Evolutionary conservation across 768 basidiomycete species (phyloP).

Genomic region (Punctularia strigosozonata): DNA sequence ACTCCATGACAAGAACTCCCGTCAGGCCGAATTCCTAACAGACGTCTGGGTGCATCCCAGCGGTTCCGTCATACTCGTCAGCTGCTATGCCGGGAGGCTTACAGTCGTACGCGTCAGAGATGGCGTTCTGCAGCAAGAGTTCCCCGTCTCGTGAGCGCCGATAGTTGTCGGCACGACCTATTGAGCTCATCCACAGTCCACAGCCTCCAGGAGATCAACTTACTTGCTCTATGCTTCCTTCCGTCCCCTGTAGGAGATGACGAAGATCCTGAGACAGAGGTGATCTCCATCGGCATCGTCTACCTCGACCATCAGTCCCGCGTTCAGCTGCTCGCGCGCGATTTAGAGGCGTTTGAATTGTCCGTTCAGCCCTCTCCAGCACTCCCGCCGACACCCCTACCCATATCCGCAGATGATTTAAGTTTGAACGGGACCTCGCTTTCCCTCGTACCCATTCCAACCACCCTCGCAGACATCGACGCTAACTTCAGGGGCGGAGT

Average conservation of each 20-base stretch:
- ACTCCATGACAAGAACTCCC: slow-evolving; percentile 44
- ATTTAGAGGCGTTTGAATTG: slow-evolving; percentile 37
- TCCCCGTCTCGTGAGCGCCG: slow-evolving; percentile 49
- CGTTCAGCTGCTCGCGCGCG: slow-evolving; percentile 52
- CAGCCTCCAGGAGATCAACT: slow-evolving; percentile 56
- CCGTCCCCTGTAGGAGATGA: too few relatives aligned
- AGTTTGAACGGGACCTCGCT: slow-evolving; percentile 12
- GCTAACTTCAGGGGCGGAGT: slow-evolving; percentile 48
- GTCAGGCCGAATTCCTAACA: slow-evolving; percentile 61
- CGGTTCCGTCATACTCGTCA: slow-evolving; percentile 47
- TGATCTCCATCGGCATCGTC: slow-evolving; percentile 52
- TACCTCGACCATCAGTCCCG: slow-evolving; percentile 50
- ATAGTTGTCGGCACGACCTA: background rate
- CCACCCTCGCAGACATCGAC: slow-evolving; percentile 16
- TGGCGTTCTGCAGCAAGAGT: slow-evolving; percentile 42
- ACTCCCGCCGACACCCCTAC: slow-evolving; percentile 39
- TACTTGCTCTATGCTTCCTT: slow-evolving; percentile 58
- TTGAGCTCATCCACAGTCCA: background rate
- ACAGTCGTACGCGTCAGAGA: slow-evolving; percentile 48
- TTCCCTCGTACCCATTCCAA: slow-evolving; percentile 21
- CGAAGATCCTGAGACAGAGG: too few relatives aligned
- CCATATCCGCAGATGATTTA: slow-evolving; percentile 38
- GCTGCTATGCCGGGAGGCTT: slow-evolving; percentile 60
- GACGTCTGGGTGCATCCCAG: slow-evolving; percentile 56
- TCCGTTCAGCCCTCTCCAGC: slow-evolving; percentile 32